phyloP scores from a whole-genome alignment of 2,329 filamentous ascomycete genomes.

The Aphanoascus verrucosus region DNA sequence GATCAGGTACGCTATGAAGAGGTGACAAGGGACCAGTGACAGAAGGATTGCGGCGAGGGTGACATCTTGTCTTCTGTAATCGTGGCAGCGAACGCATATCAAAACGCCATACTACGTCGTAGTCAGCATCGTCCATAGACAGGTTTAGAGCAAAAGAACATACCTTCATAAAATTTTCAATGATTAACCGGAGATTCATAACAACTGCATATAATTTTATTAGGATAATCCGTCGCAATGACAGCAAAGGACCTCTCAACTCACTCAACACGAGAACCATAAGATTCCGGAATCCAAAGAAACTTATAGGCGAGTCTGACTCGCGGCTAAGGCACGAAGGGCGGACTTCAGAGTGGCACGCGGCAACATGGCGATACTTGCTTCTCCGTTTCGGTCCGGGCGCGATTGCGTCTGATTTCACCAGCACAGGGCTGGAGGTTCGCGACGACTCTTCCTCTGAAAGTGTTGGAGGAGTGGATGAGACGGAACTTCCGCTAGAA shows the following conservation, averaged over 20 bases:
- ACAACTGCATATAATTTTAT: slow-evolving; percentile 49
- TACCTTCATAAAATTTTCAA: slow-evolving; percentile 94
- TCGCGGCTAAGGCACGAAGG: slow-evolving; percentile 83
- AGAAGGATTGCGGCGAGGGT: slow-evolving; percentile 67
- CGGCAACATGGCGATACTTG: slow-evolving; percentile 87
- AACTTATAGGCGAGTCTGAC: slow-evolving; percentile 62
- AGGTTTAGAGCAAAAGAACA: slow-evolving; percentile 2
- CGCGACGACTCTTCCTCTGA: slow-evolving; percentile 7
- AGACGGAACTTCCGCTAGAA: not conserved
- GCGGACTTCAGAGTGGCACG: slow-evolving; percentile 61
- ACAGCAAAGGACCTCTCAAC: slow-evolving; percentile 18
- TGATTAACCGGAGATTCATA: slow-evolving; percentile 84
- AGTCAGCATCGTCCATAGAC: not conserved
- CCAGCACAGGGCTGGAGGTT: not conserved
- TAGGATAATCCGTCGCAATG: not conserved
- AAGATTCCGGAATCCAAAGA: slow-evolving; percentile 86
- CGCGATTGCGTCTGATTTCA: not conserved
- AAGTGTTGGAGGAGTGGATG: not conserved
- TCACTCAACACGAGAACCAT: slow-evolving; percentile 86
- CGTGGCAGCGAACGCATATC: slow-evolving; percentile 82
- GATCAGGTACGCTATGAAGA: slow-evolving; percentile 82
- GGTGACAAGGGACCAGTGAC: slow-evolving; percentile 77
- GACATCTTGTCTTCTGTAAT: slow-evolving; percentile 70
- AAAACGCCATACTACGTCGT: slow-evolving; percentile 73
- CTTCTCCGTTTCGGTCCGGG: slow-evolving; percentile 32